Evolutionary conservation across 2,329 filamentous ascomycete genomes (phyloP), one percentile per base, ranked within the genome.

Genomic region (Apiospora malaysiana): DNA sequence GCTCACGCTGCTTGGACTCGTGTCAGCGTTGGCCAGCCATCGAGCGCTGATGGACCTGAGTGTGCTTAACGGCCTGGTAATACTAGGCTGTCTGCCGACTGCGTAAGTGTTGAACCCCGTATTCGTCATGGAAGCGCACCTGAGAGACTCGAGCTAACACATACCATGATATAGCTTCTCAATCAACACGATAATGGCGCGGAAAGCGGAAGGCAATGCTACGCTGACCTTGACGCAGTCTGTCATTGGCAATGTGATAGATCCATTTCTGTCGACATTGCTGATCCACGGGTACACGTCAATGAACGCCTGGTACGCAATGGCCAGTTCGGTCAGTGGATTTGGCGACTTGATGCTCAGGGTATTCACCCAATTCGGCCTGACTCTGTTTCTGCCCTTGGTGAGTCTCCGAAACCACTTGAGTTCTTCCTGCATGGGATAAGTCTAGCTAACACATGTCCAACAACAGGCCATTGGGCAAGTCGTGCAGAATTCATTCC

Each of bases 21-120:
- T 56, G 2, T 10, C n/a, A 8, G 46, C 67, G 14, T 40, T 68
- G 7, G 67, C 67, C 67, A 68, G 25, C 27, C 42, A 68, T 46
- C 8, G n/a, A 40, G 32, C 7, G 18, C 47, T 68, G 14, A 14
- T 68, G 27, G 67, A 56, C n/a, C 46, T 46, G n/a, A 21, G 16
- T 18, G 21, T 68, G 16, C 14, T 68, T 46, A 68, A 68, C 32
- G 67, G 67, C 12, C 37, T 68, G 32, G n/a, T 68, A 7, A 18
- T 68, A 40, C 67, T 68, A 46, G 46, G 67, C 4, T 68, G 67
- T 25, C 37, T 68, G 18, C 67, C 67, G 5, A 68, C 67, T 42
- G 67, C 67, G 46, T 56, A 68, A 7, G 67, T 37, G 56, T n/a
- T 12, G 56, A 40, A 8, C 16, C 1, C 18, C 32, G 0, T 9